A percentile compares a stretch with the other conserved stretches of the same genome.
Evolutionary conservation across 2,329 filamentous ascomycete genomes (phyloP).

Genomic region (Didymella segeticola): DNA sequence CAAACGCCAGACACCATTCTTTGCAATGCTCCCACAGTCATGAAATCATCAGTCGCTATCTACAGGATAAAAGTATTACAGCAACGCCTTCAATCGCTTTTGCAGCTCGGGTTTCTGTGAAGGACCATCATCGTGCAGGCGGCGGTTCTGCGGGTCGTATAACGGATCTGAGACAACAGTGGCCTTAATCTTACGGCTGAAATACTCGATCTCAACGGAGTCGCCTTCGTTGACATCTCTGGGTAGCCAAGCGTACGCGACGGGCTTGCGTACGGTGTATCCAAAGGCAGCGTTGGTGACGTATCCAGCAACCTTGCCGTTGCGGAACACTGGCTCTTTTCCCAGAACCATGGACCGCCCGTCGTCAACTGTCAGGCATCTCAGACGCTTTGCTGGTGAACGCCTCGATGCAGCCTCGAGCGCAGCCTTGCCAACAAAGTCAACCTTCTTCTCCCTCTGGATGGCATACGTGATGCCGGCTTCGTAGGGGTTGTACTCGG

Average conservation of each 20-base stretch:
- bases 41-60: conserved; percentile 19
- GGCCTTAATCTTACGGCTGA: conserved; percentile 61
- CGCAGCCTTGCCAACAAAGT: conserved; percentile 61
- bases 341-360: conserved; percentile 64
- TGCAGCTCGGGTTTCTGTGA: conserved; percentile 27
- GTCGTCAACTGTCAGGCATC: conserved; percentile 64
- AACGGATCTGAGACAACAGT: conserved; percentile 61
- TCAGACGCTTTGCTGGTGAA: conserved; percentile 46
- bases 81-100: conserved; percentile 30
- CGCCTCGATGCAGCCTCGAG: conserved; percentile 53
- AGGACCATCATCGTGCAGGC: conserved; percentile 38
- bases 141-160: conserved; percentile 53
- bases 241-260: conserved; percentile 67
- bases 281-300: conserved; percentile 68
- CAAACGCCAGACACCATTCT: conserved; percentile 1
- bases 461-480: conserved; percentile 63
- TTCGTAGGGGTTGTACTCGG: conserved; percentile 67
- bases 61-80: conserved; percentile 21
- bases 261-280: conserved; percentile 64
- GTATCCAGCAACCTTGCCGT: conserved; percentile 60
- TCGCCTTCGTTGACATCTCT: conserved; percentile 55
- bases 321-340: conserved; percentile 66
- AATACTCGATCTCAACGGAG: conserved; percentile 67
- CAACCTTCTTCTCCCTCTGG: conserved; percentile 53
- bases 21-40: conserved; percentile 19